A percentile compares a stretch with the other conserved stretches of the same genome.
Evolutionary conservation across 2,329 filamentous ascomycete species (phyloP).

Genomic region (Domatiomyces catenatus): DNA sequence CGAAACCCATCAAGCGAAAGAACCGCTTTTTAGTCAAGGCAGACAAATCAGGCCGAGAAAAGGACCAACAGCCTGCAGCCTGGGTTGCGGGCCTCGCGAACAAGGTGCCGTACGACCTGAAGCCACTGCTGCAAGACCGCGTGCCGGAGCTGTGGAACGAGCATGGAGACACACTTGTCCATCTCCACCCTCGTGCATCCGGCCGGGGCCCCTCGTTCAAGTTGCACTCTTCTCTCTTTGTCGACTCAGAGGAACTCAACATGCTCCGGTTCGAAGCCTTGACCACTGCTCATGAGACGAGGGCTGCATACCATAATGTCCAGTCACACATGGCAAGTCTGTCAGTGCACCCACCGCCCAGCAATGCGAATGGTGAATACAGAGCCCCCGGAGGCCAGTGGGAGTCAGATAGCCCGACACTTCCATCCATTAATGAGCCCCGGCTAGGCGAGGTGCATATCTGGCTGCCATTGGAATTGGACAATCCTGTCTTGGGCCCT

Average conservation of each 20-base stretch:
- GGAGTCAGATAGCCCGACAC: background rate
- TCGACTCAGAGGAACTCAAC: slow-evolving; percentile 29
- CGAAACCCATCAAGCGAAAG: slow-evolving; percentile 22
- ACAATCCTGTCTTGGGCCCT: slow-evolving; percentile 31
- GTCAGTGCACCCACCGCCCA: background rate
- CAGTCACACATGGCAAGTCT: background rate
- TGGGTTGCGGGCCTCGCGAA: slow-evolving; percentile 46
- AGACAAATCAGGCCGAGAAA: slow-evolving; percentile 17
- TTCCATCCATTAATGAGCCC: background rate
- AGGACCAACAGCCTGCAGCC: slow-evolving; percentile 27
- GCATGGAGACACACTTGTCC: slow-evolving; percentile 46
- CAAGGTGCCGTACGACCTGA: slow-evolving; percentile 41
- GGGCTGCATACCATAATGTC: background rate
- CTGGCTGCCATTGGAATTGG: slow-evolving; percentile 43
- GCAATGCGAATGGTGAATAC: background rate
- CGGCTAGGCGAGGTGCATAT: slow-evolving; percentile 19
- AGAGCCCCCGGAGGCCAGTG: background rate
- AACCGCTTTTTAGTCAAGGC: slow-evolving; percentile 32
- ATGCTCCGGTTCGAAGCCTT: background rate
- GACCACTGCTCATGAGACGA: background rate
- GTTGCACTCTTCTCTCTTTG: slow-evolving; percentile 43
- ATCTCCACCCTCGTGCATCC: slow-evolving; percentile 43
- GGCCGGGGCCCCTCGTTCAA: slow-evolving; percentile 45
- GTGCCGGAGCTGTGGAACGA: slow-evolving; percentile 48
- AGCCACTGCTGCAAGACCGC: slow-evolving; percentile 35